A percentile compares a stretch with the other conserved stretches of the same genome.
Evolutionary conservation across 306 rosid genomes (phyloP).

Genomic region (Quercus bicolor): DNA sequence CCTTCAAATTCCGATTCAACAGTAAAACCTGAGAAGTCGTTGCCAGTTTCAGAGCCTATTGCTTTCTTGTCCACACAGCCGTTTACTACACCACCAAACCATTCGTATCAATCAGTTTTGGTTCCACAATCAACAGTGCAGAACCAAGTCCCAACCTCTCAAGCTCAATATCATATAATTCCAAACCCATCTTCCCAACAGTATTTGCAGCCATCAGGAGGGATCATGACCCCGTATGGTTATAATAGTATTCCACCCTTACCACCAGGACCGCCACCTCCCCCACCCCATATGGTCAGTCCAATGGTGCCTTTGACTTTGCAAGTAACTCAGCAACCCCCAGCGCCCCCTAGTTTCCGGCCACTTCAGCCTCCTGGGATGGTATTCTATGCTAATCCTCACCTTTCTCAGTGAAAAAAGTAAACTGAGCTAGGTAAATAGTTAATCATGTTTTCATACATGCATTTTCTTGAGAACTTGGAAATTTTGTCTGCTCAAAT

Average conservation of each 20-base stretch:
- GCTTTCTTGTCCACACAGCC: conserved; percentile 56
- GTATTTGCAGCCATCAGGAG: conserved; percentile 61
- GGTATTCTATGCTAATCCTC: conserved; percentile 65
- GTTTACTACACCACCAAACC: conserved; percentile 43
- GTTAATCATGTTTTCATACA: conserved; percentile 15
- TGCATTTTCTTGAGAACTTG: conserved; percentile 18
- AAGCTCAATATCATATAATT: conserved; percentile 65
- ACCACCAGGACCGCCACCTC: conserved; percentile 54
- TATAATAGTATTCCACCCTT: conserved; percentile 55
- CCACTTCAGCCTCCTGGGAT: conserved; percentile 80
- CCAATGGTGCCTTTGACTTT: conserved; percentile 53
- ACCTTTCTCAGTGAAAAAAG: conserved; percentile 46
- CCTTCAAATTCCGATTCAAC: conserved; percentile 35
- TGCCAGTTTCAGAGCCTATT: conserved; percentile 47
- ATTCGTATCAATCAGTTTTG: conserved; percentile 65
- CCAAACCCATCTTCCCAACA: conserved; percentile 60
- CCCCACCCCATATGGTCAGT: conserved; percentile 51
- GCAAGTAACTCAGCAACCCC: conserved; percentile 47
- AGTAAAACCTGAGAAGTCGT: conserved; percentile 42
- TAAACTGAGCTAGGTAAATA: conserved; percentile 11
- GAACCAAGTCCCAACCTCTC: conserved; percentile 49
- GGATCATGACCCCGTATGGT: conserved; percentile 54
- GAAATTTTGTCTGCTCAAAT: conserved; percentile 19
- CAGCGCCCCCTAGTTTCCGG: conserved; percentile 69
- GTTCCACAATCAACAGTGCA: conserved; percentile 49